These are phyloP conservation scores for Papiliotrema fonsecae DNA, from an alignment of 1,284 basidiomycete genomes.

Conservation along the genomic window DNA sequence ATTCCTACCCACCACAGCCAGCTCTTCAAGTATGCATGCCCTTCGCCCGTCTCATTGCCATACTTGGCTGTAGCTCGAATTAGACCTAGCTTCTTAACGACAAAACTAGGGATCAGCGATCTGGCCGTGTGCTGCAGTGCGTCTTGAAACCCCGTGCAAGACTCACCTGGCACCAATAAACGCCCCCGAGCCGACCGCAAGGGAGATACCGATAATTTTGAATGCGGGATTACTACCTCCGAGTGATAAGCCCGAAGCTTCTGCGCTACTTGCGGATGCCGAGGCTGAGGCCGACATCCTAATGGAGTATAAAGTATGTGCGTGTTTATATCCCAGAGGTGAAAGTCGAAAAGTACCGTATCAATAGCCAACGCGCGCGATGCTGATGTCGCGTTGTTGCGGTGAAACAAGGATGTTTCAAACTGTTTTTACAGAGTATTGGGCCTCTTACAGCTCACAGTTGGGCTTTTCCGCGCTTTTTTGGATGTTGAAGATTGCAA, in stretches of 20 bases:
- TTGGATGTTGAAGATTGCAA: too few species aligned
- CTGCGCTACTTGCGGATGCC: conserved; percentile 6
- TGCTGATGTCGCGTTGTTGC: too few species aligned
- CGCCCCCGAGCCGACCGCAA: conserved; percentile 77
- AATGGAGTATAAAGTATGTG: background rate
- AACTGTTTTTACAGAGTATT: too few species aligned
- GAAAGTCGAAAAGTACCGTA: too few species aligned
- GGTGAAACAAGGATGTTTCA: too few species aligned
- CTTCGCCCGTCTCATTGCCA: conserved; percentile 71
- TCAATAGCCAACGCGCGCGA: too few species aligned
- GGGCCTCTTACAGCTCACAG: too few species aligned
- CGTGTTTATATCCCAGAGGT: background rate
- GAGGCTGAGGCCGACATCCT: conserved; percentile 15
- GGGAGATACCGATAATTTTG: conserved; percentile 59
- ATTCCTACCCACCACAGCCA: conserved; percentile 74
- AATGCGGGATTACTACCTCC: conserved; percentile 26
- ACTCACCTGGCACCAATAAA: conserved; percentile 84
- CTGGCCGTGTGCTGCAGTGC: too few species aligned
- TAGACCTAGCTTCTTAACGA: conserved; percentile 90
- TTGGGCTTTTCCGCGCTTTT: too few species aligned
- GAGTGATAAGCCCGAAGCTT: conserved; percentile 2
- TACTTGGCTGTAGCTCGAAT: conserved; percentile 51
- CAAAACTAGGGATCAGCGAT: conserved; percentile 33
- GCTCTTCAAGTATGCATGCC: conserved; percentile 83
- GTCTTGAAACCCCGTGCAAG: too few species aligned